These are phyloP conservation scores for Colletotrichum gloeosporioides DNA, from an alignment of 2,329 filamentous ascomycete genomes.

Conservation along the genomic window DNA sequence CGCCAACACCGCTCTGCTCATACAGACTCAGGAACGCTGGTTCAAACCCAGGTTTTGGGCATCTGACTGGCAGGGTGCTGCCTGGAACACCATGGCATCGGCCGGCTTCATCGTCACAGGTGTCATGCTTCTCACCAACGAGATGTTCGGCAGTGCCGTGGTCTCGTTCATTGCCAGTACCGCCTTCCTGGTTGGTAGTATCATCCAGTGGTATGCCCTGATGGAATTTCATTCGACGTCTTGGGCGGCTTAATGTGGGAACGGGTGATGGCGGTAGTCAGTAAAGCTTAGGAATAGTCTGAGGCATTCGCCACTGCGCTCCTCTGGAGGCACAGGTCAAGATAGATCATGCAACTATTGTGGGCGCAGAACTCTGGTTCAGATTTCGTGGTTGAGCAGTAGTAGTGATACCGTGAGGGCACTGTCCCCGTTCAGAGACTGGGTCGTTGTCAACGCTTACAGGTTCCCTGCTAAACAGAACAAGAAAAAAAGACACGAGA, in stretches of 20 bases:
- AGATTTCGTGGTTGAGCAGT: neutral
- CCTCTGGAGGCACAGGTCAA: neutral
- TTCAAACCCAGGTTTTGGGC: neutral
- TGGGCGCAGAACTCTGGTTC: neutral
- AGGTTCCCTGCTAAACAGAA: neutral
- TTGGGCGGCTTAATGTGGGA: neutral
- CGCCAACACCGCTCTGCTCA: neutral
- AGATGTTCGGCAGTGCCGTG: neutral
- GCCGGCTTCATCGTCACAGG: neutral
- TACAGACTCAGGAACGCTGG: neutral
- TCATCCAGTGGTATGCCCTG: neutral
- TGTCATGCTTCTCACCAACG: neutral
- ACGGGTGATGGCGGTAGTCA: neutral
- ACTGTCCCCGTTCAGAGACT: neutral
- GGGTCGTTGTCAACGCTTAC: neutral
- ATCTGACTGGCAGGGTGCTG: neutral
- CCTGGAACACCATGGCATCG: neutral
- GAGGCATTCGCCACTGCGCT: neutral
- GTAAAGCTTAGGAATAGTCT: neutral
- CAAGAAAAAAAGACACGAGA: neutral
- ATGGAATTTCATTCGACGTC: neutral
- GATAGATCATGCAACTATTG: neutral
- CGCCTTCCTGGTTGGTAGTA: neutral
- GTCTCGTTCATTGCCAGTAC: neutral
- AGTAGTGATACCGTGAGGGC: neutral